phyloP scores from a whole-genome alignment of 805 yeast genomes.

The Kluyveromyces aestuarii region DNA sequence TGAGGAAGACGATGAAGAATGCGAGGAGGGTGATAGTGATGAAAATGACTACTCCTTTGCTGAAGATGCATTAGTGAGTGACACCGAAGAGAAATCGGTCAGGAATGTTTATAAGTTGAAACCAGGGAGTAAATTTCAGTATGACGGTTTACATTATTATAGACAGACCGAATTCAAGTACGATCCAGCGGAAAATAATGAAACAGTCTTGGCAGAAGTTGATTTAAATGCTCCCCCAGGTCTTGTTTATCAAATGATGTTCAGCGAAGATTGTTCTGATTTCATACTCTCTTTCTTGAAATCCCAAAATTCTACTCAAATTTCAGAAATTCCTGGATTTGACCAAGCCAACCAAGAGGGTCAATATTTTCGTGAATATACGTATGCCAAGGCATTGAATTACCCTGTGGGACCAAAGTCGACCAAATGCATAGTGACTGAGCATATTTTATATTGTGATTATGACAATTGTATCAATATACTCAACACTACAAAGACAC shows the following conservation, averaged over 20 bases:
- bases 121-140: conserved; percentile 32
- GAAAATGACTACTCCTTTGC: conserved; percentile 19
- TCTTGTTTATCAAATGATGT: conserved; percentile 55
- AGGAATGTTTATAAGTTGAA: conserved; percentile 29
- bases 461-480: conserved; percentile 48
- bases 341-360: conserved; percentile 31
- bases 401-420: conserved; percentile 90
- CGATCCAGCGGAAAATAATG: conserved; percentile 38
- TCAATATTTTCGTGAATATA: conserved; percentile 41
- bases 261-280: conserved; percentile 46
- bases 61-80: conserved; percentile 9
- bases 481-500: conserved; percentile 61
- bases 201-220: conserved; percentile 43
- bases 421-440: conserved; percentile 63
- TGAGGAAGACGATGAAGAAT: conserved; percentile 11
- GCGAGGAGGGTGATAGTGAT: conserved; percentile 8
- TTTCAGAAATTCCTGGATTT: conserved; percentile 28
- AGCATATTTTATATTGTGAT: conserved; percentile 49
- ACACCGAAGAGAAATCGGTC: conserved; percentile 9
- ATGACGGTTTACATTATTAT: conserved; percentile 61
- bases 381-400: conserved; percentile 65
- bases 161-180: conserved; percentile 43
- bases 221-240: conserved; percentile 69
- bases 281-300: conserved; percentile 36
- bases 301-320: conserved; percentile 31